phyloP scores from a whole-genome alignment of 2,329 filamentous ascomycete species.

The Fusarium citri region DNA sequence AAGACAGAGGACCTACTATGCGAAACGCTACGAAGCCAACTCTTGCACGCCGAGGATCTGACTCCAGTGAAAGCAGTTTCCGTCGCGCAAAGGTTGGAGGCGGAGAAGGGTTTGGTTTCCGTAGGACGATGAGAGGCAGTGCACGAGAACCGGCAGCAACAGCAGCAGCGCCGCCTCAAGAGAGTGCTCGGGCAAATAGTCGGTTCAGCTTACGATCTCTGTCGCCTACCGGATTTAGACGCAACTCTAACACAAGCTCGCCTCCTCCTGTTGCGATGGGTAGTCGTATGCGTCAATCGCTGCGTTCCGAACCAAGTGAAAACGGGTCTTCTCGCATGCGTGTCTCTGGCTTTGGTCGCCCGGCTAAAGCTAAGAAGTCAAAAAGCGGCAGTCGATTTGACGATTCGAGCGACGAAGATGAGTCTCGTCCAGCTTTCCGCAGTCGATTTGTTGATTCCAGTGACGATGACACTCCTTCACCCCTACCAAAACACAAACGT shows the following conservation, averaged over 20 bases:
- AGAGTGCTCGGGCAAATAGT: conserved; percentile 56
- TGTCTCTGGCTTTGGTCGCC: conserved; percentile 58
- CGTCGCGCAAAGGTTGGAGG: conserved; percentile 67
- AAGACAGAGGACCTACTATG: conserved; percentile 38
- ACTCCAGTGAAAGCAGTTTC: conserved; percentile 86
- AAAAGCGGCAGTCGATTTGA: conserved; percentile 71
- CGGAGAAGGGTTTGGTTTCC: conserved; percentile 70
- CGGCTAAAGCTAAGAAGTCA: conserved; percentile 47
- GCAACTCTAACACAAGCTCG: conserved; percentile 52
- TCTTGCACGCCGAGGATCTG: conserved; percentile 67
- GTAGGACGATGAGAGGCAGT: conserved; percentile 74
- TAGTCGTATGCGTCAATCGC: conserved; percentile 58
- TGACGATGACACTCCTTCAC: conserved; percentile 58
- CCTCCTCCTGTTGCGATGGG: conserved; percentile 53
- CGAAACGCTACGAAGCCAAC: conserved; percentile 46
- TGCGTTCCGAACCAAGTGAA: conserved; percentile 57
- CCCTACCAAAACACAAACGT: conserved; percentile 47
- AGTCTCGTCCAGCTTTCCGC: conserved; percentile 45
- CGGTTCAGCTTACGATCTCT: conserved; percentile 77
- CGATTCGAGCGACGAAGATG: conserved; percentile 77
- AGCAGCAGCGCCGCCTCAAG: conserved; percentile 39
- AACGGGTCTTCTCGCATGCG: conserved; percentile 53
- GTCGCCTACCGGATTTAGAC: conserved; percentile 71
- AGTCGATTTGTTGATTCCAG: conserved; percentile 79
- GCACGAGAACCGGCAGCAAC: conserved; percentile 32